phyloP scores from a whole-genome alignment of 2,329 filamentous ascomycete species.

The Cladosporium oxysporum region DNA sequence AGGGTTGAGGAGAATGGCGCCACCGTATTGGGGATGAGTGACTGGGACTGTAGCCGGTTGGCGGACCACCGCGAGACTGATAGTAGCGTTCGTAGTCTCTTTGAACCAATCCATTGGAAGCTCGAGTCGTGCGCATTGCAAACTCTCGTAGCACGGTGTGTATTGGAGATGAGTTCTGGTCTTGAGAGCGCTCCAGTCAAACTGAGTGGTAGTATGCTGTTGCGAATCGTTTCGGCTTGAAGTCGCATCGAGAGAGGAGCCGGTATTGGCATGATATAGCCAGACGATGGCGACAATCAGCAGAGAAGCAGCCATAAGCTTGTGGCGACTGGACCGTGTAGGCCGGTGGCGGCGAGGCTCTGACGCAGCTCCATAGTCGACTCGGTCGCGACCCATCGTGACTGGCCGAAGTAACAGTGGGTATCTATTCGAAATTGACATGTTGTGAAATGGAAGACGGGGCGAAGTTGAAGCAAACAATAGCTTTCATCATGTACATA shows the following conservation, averaged over 20 bases:
- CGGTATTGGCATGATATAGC: background rate
- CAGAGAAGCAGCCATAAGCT: background rate
- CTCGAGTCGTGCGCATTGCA: constrained; percentile 50
- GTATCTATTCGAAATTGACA: background rate
- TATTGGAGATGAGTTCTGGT: background rate
- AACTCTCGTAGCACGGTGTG: constrained; percentile 7
- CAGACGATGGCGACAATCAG: background rate
- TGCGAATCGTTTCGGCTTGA: too few relatives aligned
- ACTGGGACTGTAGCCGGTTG: constrained; percentile 44
- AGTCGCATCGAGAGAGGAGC: background rate
- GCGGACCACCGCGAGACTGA: constrained; percentile 47
- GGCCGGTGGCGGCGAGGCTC: background rate
- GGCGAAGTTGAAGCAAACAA: background rate
- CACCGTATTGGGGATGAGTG: constrained; percentile 43
- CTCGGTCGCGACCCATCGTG: background rate
- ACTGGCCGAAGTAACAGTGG: background rate
- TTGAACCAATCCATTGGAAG: constrained; percentile 48
- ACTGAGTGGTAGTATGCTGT: constrained; percentile 1
- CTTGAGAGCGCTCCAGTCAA: constrained; percentile 15
- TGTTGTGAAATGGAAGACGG: background rate
- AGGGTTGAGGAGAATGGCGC: constrained; percentile 44
- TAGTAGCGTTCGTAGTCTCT: constrained; percentile 30
- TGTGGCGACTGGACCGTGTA: background rate
- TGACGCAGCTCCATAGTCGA: background rate
- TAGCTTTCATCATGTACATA: background rate